Evolutionary conservation across 495 filamentous ascomycete genomes (phyloP), one percentile per base, ranked within the genome.

Genomic region (Lasiosphaeriaceae sp.): DNA sequence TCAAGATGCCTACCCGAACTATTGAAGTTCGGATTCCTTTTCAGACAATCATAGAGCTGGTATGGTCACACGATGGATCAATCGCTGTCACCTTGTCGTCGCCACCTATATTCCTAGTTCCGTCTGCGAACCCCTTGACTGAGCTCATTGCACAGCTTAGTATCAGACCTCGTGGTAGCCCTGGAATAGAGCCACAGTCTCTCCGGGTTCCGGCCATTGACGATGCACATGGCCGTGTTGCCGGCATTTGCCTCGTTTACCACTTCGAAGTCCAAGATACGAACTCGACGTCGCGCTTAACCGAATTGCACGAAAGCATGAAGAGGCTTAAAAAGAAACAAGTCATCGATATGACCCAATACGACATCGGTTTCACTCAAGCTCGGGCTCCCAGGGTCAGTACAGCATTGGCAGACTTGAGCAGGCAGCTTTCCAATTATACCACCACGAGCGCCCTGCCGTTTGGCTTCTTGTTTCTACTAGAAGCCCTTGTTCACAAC

Each of bases 401-500:
- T 6, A 54, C 57, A 7, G 56, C 54, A 1, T 21, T 66, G 19
- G 49, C 17, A 11, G 31, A 8, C 3, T 60, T 77, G 22, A 60
- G 49, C 19, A 19, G 4, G 1, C 34, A 55, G 8, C 59, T 78
- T 5, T 2, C 12, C 0, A 4, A 54, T 0, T 67, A 54, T 55
- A 49, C 43, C 35, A 19, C 11, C 16, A 41, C 19, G 0, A 41
- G 23, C 11, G 37, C 35, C 8, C 55, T 72, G 24, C 76, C 68
- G 0, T 77, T 71, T 49, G 69, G 56, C 17, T 58, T 70, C 16
- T 66, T 71, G 2, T 82, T 81, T 50, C 74, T 84, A 50, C 67
- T 84, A 3, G 75, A 84, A 49, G 77, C 74, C 19, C 68, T 86
- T 6, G 76, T 77, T 5, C 67, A 73, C 51, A 83, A 85, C 57